Base-by-base conservation (phyloP, 129 eudicot genomes). In the Smallanthus sonchifolius region DNA sequence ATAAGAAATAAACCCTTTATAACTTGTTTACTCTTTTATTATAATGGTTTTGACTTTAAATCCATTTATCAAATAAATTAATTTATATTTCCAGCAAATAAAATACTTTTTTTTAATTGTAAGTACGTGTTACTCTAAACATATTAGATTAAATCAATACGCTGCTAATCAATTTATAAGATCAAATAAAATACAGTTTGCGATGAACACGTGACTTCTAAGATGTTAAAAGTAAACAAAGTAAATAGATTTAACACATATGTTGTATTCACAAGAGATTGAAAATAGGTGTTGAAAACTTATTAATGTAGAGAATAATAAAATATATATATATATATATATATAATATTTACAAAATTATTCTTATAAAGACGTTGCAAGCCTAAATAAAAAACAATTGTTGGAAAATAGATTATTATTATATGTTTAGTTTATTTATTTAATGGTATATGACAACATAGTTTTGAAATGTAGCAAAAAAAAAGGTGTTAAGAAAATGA, bases 401-500 rank as follows among this genome's bases (percentile, higher is more conserved):
- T 36, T 44, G 39, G 38, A 64, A 74, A 47, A 63, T 47, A 75
- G 32, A 38, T 44, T 68, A 68, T 10, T 54, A 51, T 36, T 65
- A 17, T 39, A 39, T 55, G 6, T 59, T 56, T 20, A 0, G 61
- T 64, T 11, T 55, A 42, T 65, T 65, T 43, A 63, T 71, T 43
- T 76, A 82, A 70, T 77, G 60, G 79, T 42, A 37, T 67, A 67
- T 77, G 82, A 82, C 82, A 82, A 37, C 82, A 62, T 32, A 76
- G 34, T 74, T 78, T 69, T 75, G 79, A 77, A 73, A 54, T 63
- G 56, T 73, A 72, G 75, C 73, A 74, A 78, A 47, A 62, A 62
- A 69, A 60, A 65, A 64, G 66, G 38, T 62, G 79, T 14, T 85
- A 79, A 69, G 79, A 80, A 80, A 80, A 76, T 38, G 57, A 72